Base-by-base conservation (phyloP, 140 eudicot species). In the Erigeron philadelphicus region DNA sequence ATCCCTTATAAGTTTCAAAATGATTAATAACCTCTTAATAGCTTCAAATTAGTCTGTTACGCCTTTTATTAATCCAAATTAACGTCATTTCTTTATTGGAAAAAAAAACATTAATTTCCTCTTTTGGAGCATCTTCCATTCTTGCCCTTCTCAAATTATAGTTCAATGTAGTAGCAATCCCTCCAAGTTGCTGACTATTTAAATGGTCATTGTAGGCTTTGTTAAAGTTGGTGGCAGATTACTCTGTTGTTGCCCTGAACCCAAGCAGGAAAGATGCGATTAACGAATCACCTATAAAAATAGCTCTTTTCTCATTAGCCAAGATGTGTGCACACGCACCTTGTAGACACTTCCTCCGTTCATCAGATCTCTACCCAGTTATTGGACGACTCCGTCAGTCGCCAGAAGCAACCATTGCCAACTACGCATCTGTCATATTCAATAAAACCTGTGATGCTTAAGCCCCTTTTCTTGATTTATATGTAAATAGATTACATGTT, bases 301-400 rank as follows among this genome's bases (percentile, higher is more conserved):
- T 87, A 67, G 94, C 95, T 21, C 75, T 93, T 31, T 89, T 89
- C 63, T 88, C 98, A 9, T 70, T 93, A 71, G 92, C 87, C 8
- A 93, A 89, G 78, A 93, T 93, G 98, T 93, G 95, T 75, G 79
- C 82, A 9, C 85, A 93, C 71, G 68, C 85, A 8, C 94, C 85
- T 0, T 93, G 98, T 75, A 80, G 96, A 57, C 95, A 93, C 7
- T 89, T 78, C 63, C 78, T 93, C 6, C 87, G 96, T 3, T 81
- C 96, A 7, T 93, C 96, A 0, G 95, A 87, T 66, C 78, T 84
- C 6, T 87, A 78, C 63, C 95, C 88, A 6, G 82, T 89, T 9
- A 82, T 93, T 21, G 85, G 76, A 31, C 83, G 80, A 79, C 96
- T 93, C 1, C 80, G 87, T 10, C 95, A 85, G 55, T 93, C 98